phyloP scores from a whole-genome alignment of 2,329 filamentous ascomycete species.

The Rhinocladiella mackenziei region DNA sequence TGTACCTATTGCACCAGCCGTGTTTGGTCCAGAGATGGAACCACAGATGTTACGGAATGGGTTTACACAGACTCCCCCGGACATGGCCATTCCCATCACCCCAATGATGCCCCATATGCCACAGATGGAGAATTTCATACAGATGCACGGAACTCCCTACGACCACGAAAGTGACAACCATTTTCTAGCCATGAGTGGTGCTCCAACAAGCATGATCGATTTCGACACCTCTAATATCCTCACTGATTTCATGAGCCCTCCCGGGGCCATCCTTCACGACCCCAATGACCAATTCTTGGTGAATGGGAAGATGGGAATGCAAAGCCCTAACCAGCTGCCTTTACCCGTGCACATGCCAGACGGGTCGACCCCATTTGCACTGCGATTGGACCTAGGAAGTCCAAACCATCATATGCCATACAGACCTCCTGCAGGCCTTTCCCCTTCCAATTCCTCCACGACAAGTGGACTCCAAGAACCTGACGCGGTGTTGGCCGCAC shows the following conservation, averaged over 20 bases:
- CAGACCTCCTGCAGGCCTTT: conserved; percentile 22
- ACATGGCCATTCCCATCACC: conserved; percentile 27
- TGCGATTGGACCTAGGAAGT: conserved; percentile 23
- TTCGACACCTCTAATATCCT: conserved; percentile 27
- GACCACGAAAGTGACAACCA: conserved; percentile 28
- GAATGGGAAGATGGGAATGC: conserved; percentile 23
- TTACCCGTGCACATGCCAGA: conserved; percentile 20
- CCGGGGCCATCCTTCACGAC: conserved; percentile 23
- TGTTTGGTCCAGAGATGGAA: conserved; percentile 22
- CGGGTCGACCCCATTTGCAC: conserved; percentile 16
- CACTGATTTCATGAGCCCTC: conserved; percentile 28
- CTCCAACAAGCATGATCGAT: conserved; percentile 24
- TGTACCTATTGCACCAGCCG: conserved; percentile 25
- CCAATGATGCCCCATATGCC: conserved; percentile 30
- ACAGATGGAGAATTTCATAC: conserved; percentile 28
- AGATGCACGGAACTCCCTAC: conserved; percentile 24
- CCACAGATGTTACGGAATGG: conserved; percentile 24
- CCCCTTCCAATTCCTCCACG: conserved; percentile 23
- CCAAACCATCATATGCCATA: conserved; percentile 18
- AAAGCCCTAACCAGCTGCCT: conserved; percentile 24
- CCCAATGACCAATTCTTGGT: conserved; percentile 24
- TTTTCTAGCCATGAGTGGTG: conserved; percentile 26
- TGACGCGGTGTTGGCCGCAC: conserved; percentile 47
- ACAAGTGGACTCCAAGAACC: conserved; percentile 37
- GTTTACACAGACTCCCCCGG: conserved; percentile 28